Evolutionary conservation across 305 asterid genomes (phyloP), one percentile per base, ranked within the genome.

Genomic region (Plantago coronopus): DNA sequence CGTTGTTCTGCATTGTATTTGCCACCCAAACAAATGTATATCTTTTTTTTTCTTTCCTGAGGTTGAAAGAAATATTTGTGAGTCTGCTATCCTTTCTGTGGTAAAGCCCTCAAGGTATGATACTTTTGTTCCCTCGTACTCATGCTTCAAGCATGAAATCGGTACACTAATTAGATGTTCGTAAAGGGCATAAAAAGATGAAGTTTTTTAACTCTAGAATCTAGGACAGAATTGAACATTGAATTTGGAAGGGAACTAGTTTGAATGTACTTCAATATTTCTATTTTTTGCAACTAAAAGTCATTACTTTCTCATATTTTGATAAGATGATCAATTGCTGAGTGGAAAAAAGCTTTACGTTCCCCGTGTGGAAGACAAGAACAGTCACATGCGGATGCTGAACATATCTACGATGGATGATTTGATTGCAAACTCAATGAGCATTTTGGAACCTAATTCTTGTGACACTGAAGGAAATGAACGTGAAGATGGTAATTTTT

Each of bases 341-440:
- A 79, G 64, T 55, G 65, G 65, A 66, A 93, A 89, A 79, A 87
- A 81, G 82, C 86, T 89, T 29, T 93, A 89, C 66, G 97, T 93
- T 67, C 99, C 97, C 50, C 78, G 97, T 48, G 89, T 93, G 54
- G 99, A 93, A 76, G 96, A 93, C 82, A 93, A 71, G 81, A 89
- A 85, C 60, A 76, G 97, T 73, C 78, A 83, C 78, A 93, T 93
- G 99, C 69, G 96, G 68, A 93, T 93, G 99, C 79, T 93, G 66
- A 71, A 85, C 78, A 87, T 93, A 48, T 75, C 88, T 48, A 77
- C 76, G 17, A 78, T 88, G 71, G 83, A 85, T 51, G 99, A 93
- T 79, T 74, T 93, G 76, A 69, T 93, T 75, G 81, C 95, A 18
- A 93, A 80, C 78, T 83, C 99, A 7, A 89, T 93, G 99, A 72